Evolutionary conservation across 306 rosid species (phyloP).

Genomic region (Medicago lupulina): DNA sequence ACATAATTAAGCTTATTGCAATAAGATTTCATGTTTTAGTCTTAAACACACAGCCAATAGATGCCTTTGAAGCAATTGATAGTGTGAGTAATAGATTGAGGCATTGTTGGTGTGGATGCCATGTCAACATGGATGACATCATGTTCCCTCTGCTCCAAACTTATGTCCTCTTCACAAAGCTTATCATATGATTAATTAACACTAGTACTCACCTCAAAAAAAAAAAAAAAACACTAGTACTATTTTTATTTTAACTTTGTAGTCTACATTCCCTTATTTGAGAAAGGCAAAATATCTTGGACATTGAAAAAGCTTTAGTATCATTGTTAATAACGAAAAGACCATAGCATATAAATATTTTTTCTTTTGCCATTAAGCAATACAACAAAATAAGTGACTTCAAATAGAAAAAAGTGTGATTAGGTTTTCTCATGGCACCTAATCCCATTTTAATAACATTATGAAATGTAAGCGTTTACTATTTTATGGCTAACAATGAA

Average conservation of each 20-base stretch:
- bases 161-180: conserved; percentile 55
- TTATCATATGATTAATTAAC: conserved; percentile 34
- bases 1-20: too few relatives aligned
- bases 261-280: conserved; percentile 36
- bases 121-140: conserved; percentile 70
- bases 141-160: conserved; percentile 82
- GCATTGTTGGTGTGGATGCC: conserved; percentile 55
- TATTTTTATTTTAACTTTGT: not conserved
- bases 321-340: conserved; percentile 17
- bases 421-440: conserved; percentile 35
- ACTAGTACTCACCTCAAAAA: not conserved
- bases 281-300: conserved; percentile 53
- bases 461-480: conserved; percentile 17
- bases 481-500: conserved; percentile 27
- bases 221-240: too few relatives aligned
- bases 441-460: not conserved
- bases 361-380: conserved; percentile 38
- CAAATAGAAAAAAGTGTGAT: conserved; percentile 22
- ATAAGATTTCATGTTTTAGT: not conserved
- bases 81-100: conserved; percentile 44
- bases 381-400: conserved; percentile 22
- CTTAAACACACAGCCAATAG: not conserved
- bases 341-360: not conserved
- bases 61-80: conserved; percentile 6
- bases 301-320: conserved; percentile 36